Evolutionary conservation across 169 alveolate species (phyloP), one percentile per base, ranked within the genome.

Genomic region (Plasmodium sp.): DNA sequence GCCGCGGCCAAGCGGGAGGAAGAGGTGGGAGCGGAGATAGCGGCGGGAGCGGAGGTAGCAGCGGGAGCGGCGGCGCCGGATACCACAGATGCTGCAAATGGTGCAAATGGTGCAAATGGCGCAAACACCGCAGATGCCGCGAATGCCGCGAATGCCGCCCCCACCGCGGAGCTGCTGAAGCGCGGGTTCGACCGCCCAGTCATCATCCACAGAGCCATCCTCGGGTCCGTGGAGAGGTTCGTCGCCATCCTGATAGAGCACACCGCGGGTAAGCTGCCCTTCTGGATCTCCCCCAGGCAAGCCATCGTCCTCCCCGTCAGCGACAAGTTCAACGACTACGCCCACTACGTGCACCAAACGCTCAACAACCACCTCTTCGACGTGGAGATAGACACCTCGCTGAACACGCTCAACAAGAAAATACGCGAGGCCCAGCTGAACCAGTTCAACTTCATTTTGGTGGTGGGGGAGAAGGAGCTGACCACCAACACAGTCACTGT

Each of bases 241-340:
- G 97, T 98, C 12, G 99, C 99, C 41, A 98, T 99, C 62, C 96
- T 99, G 31, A 96, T 98, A 33, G 99, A 99, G 93, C 99, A 99
- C 94, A 94, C 98, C 16, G 99, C 98, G 34, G 99, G 99, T 41
- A 99, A 99, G 96, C 97, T 99, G 97, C 99, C 99, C 7, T 99
- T 99, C 93, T 99, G 99, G 99, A 96, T 99, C 22, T 98, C 99
- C 31, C 99, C 99, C 14, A 97, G 99, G 73, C 99, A 99, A 98
- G 97, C 98, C 54, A 96, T 98, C 27, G 97, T 99, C 45, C 93
- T 98, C 80, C 99, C 99, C 31, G 97, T 99, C 2, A 97, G 99
- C 54, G 99, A 98, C 71, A 97, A 97, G 79, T 97, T 96, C 83
- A 94, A 94, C 72, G 99, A 97, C 12, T 99, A 98, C 94, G 99